A percentile compares a stretch with the other conserved stretches of the same genome.
phyloP scores from a whole-genome alignment of 164 flowering plant genomes.

The Annona squamosa region DNA sequence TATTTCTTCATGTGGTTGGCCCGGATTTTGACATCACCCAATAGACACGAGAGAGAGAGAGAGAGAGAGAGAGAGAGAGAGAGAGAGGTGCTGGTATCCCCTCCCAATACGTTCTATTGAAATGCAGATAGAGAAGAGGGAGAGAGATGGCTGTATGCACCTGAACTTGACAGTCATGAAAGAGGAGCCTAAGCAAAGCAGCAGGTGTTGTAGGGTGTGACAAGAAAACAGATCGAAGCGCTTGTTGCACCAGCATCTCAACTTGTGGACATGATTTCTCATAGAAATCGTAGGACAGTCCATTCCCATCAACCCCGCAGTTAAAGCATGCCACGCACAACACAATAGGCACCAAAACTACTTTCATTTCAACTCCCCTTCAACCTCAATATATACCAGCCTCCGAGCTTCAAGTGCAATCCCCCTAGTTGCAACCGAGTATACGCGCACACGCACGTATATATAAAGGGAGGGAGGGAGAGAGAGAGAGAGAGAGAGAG shows the following conservation, averaged over 20 bases:
- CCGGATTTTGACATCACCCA: neutral
- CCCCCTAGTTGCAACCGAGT: neutral
- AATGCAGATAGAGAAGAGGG: neutral
- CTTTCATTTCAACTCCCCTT: neutral
- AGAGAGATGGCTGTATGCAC: slow-evolving; percentile 8
- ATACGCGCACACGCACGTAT: neutral
- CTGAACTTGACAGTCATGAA: slow-evolving; percentile 36
- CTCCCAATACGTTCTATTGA: neutral
- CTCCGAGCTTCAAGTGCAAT: neutral
- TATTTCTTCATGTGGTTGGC: too few species aligned
- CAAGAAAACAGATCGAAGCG: slow-evolving; percentile 8
- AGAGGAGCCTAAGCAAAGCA: slow-evolving; percentile 28
- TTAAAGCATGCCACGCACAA: neutral
- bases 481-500: too few species aligned
- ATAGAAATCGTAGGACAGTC: slow-evolving; percentile 17
- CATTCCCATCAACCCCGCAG: slow-evolving; percentile 1
- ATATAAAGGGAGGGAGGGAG: too few species aligned
- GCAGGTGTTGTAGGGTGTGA: slow-evolving; percentile 18
- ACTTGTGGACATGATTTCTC: slow-evolving; percentile 15
- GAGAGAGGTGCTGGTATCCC: too few species aligned
- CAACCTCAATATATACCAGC: too few species aligned
- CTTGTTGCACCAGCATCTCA: slow-evolving; percentile 15
- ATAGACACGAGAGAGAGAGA: neutral
- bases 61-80: neutral
- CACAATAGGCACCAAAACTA: neutral